Evolutionary conservation across 768 basidiomycete species (phyloP).

Genomic region (Auricularia auricula-judae): DNA sequence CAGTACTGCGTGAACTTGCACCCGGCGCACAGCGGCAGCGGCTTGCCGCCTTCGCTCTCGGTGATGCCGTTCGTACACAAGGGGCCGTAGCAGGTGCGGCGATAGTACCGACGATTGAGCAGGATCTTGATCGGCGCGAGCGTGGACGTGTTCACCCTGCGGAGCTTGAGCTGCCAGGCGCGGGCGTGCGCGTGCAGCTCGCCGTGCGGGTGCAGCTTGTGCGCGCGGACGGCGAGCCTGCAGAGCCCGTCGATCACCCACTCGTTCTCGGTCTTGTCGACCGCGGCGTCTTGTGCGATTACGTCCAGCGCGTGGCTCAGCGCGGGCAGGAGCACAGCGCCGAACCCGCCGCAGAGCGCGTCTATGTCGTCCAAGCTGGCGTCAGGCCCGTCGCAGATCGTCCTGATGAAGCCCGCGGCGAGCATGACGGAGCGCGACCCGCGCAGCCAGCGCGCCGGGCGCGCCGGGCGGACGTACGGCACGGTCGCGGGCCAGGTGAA

Average conservation of each 20-base stretch:
- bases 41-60: not conserved
- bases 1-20: slow-evolving; percentile 24
- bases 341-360: not conserved
- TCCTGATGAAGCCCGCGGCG: not conserved
- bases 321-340: not conserved
- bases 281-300: not conserved
- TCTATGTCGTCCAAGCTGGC: not conserved
- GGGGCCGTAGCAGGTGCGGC: not conserved
- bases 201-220: not conserved
- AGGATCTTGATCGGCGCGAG: not conserved
- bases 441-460: not conserved
- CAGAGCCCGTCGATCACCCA: not conserved
- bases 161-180: not conserved
- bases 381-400: not conserved
- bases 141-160: not conserved
- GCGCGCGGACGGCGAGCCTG: not conserved
- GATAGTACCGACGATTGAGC: not conserved
- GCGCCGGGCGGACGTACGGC: not conserved
- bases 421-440: not conserved
- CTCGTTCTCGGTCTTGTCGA: not conserved
- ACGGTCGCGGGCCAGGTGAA: not conserved
- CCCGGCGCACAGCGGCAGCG: slow-evolving; percentile 11
- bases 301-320: not conserved
- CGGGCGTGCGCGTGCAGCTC: not conserved
- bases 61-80: not conserved